Conservation (phyloP, 2,329 filamentous ascomycete genomes). For the Aspergillus hortae region DNA sequence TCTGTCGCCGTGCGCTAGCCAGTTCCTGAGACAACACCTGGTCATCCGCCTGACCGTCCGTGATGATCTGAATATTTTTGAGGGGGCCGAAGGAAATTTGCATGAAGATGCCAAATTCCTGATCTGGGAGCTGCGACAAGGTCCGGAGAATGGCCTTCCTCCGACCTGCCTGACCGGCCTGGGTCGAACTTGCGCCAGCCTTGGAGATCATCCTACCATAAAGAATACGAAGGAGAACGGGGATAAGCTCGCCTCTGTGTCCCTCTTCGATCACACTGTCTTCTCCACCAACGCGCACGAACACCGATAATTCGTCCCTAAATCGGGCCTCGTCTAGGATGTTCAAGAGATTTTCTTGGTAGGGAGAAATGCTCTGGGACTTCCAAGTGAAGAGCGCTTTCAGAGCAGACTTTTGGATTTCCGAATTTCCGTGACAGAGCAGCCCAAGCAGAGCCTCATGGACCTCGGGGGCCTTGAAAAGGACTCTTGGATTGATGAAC, state of each 20-base stretch:
- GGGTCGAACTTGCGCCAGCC: conserved; percentile 70
- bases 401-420: conserved; percentile 80
- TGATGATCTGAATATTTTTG: conserved; percentile 57
- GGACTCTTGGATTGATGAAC: conserved; percentile 79
- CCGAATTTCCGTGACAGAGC: conserved; percentile 81
- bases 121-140: conserved; percentile 69
- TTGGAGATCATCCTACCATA: conserved; percentile 87
- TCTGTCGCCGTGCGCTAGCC: conserved; percentile 71
- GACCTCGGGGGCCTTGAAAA: conserved; percentile 75
- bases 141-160: conserved; percentile 71
- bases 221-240: conserved; percentile 78
- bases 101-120: conserved; percentile 77
- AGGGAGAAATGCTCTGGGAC: conserved; percentile 66
- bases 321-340: conserved; percentile 88
- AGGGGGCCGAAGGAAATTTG: conserved; percentile 75
- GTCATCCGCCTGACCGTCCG: conserved; percentile 48
- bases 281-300: conserved; percentile 68
- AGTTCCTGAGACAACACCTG: conserved; percentile 57
- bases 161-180: conserved; percentile 75
- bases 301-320: conserved; percentile 87
- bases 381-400: conserved; percentile 91
- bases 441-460: conserved; percentile 71
- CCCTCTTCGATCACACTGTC: conserved; percentile 66
- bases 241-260: conserved; percentile 73
- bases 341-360: conserved; percentile 81